Conservation (phyloP, 345 rosid species). For the Firmiana major region DNA sequence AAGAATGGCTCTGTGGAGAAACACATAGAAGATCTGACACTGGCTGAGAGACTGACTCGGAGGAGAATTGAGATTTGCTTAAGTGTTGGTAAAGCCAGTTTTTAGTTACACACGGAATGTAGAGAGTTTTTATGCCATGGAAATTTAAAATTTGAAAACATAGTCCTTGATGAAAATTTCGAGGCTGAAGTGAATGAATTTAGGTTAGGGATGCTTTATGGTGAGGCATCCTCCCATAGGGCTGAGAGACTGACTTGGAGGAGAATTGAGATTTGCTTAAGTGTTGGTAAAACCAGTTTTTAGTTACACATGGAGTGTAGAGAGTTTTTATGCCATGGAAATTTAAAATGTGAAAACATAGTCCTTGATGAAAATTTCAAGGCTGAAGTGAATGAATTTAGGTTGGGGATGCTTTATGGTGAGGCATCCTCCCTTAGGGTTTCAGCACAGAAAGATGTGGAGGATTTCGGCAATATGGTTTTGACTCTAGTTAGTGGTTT, state of each 20-base stretch:
- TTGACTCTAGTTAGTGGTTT: constrained; percentile 48
- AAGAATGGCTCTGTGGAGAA: constrained; percentile 52
- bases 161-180: constrained; percentile 54
- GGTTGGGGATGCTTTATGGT: constrained; percentile 29
- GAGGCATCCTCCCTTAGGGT: constrained; percentile 20
- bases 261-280: no score
- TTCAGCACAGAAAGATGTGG: constrained; percentile 61
- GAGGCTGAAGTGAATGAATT: constrained; percentile 67
- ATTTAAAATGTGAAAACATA: constrained; percentile 60
- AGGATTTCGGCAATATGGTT: constrained; percentile 60
- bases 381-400: constrained; percentile 64
- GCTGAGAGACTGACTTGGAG: no score
- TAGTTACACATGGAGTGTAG: no score
- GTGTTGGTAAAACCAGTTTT: no score
- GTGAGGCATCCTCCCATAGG: constrained; percentile 21
- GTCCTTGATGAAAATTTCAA: constrained; percentile 56
- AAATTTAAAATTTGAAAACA: constrained; percentile 59
- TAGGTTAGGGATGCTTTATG: constrained; percentile 32
- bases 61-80: constrained; percentile 51
- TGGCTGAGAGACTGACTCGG: constrained; percentile 57
- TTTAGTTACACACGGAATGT: constrained; percentile 68
- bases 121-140: constrained; percentile 76
- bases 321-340: constrained; percentile 73
- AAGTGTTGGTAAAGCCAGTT: constrained; percentile 60
- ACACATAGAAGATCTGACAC: constrained; percentile 45